Conservation (phyloP, 176 grass and related monocot species). For the Oryza officinalis region DNA sequence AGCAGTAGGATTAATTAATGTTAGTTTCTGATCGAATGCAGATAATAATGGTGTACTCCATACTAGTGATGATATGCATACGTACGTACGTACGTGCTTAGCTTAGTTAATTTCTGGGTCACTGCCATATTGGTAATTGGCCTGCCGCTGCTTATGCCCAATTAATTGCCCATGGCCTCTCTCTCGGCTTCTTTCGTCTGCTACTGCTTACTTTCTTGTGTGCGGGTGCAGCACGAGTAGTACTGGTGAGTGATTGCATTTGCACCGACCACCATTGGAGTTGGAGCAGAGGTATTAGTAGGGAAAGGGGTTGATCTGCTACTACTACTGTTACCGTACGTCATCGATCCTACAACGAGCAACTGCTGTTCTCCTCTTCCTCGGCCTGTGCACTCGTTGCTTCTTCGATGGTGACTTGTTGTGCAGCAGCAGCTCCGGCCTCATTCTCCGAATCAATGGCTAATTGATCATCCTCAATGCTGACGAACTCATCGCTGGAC, state of each 20-base stretch:
- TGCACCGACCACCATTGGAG: background rate
- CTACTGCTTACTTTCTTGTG: no score
- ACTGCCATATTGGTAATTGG: background rate
- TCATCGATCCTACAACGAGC: background rate
- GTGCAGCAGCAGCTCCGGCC: no score
- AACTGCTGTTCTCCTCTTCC: no score
- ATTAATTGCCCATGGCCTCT: background rate
- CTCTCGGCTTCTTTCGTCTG: no score
- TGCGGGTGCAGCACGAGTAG: background rate
- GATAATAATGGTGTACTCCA: background rate
- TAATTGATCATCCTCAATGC: constrained; percentile 28
- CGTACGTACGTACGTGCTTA: no score
- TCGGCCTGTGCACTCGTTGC: background rate
- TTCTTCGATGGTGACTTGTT: background rate
- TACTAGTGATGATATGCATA: no score
- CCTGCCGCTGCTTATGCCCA: background rate
- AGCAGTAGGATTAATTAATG: background rate
- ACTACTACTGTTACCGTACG: no score
- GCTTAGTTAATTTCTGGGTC: background rate
- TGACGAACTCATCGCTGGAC: constrained; percentile 40
- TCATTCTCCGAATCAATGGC: background rate
- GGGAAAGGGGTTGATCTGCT: no score
- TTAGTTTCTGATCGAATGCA: background rate
- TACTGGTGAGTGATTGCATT: no score
- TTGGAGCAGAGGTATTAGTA: no score